These are phyloP conservation scores for Paramecium caudatum DNA, from an alignment of 73 alveolate species.

Conservation along the genomic window DNA sequence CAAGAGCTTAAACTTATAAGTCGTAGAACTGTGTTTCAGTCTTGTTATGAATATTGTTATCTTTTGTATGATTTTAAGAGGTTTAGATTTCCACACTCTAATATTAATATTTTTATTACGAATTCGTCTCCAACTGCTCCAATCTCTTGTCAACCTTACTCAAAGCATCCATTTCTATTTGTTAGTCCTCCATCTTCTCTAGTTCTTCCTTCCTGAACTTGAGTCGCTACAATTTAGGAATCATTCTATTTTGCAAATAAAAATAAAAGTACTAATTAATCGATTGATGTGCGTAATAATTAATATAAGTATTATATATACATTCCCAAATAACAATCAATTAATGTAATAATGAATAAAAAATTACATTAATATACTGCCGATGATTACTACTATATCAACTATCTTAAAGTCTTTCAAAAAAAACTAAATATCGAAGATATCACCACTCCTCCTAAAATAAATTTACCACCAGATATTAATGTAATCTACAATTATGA, in stretches of 20 bases:
- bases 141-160: not conserved
- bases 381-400: not conserved
- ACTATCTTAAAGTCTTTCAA: not conserved
- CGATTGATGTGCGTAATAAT: not conserved
- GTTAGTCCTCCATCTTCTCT: slow-evolving; percentile 43
- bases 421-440: not conserved
- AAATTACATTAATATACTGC: not conserved
- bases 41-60: slow-evolving; percentile 45
- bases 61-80: slow-evolving; percentile 23
- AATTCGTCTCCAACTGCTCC: not conserved
- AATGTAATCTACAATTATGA: no score
- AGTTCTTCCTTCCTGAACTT: slow-evolving; percentile 18
- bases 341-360: no score
- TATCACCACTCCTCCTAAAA: no score
- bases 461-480: no score
- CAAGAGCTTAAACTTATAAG: slow-evolving; percentile 35
- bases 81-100: slow-evolving; percentile 62
- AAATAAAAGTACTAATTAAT: slow-evolving; percentile 6
- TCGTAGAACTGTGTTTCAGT: slow-evolving; percentile 30
- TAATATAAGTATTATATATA: not conserved
- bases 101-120: not conserved
- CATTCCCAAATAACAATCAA: no score
- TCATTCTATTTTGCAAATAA: no score
- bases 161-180: slow-evolving; percentile 26
- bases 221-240: not conserved